Evolutionary conservation across 140 eudicot species (phyloP).

Genomic region (Ambrosia hybrid): DNA sequence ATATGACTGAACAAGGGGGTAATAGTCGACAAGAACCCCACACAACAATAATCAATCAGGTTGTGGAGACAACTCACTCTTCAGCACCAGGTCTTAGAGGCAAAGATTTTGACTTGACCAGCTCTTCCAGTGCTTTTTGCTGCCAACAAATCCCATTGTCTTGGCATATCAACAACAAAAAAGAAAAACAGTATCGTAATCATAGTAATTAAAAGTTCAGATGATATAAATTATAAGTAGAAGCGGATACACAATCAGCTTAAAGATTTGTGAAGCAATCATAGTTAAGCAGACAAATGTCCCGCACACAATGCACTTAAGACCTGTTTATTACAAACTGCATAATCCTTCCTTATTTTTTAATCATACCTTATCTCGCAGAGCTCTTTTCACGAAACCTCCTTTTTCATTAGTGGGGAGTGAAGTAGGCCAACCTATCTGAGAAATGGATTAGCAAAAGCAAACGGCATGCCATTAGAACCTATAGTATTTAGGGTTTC

Average conservation of each 20-base stretch:
- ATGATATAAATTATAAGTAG: not conserved
- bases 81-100: slow-evolving; percentile 92
- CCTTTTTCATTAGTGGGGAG: slow-evolving; percentile 88
- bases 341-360: not conserved
- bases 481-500: too few species aligned
- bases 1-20: not conserved
- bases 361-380: slow-evolving; percentile 96
- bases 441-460: slow-evolving; percentile 27
- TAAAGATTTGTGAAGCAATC: slow-evolving; percentile 5
- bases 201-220: slow-evolving; percentile 13
- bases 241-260: slow-evolving; percentile 12
- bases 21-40: not conserved
- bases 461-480: not conserved
- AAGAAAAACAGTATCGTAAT: slow-evolving; percentile 21
- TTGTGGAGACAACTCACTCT: slow-evolving; percentile 58
- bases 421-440: slow-evolving; percentile 99
- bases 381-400: slow-evolving; percentile 64
- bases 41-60: not conserved
- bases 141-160: slow-evolving; percentile 47
- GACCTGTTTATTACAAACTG: not conserved
- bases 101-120: slow-evolving; percentile 65
- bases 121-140: slow-evolving; percentile 88
- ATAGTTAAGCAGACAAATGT: slow-evolving; percentile 5
- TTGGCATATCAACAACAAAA: slow-evolving; percentile 31
- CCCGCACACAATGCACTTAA: not conserved